Conservation (phyloP, 495 filamentous ascomycete genomes). For the Geoglossum glabrum region DNA sequence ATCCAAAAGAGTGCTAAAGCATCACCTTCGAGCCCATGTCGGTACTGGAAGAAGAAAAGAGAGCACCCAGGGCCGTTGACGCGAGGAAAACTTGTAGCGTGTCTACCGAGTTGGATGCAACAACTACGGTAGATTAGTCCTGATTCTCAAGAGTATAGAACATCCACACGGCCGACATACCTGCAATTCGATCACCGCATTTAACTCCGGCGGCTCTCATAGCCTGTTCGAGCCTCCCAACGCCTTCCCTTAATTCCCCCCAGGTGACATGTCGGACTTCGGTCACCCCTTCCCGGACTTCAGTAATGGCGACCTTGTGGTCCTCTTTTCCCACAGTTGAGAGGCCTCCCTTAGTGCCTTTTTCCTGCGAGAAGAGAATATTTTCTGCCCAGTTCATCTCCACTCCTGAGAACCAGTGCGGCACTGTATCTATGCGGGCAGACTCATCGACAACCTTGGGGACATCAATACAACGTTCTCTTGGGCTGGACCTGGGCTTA, state of each 20-base stretch:
- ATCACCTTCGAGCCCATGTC: conserved; percentile 48
- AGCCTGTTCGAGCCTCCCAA: conserved; percentile 36
- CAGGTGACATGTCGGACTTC: conserved; percentile 39
- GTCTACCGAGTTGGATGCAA: conserved; percentile 53
- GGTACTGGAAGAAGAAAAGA: conserved; percentile 53
- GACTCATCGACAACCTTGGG: conserved; percentile 41
- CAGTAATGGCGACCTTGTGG: conserved; percentile 42
- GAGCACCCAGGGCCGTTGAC: conserved; percentile 39
- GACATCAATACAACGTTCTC: background rate
- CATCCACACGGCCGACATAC: too few species aligned
- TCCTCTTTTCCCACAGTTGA: conserved; percentile 43
- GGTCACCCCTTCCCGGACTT: conserved; percentile 46
- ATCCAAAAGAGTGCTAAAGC: background rate
- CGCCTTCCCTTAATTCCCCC: conserved; percentile 34
- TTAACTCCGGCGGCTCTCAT: conserved; percentile 39
- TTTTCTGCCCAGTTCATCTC: conserved; percentile 46
- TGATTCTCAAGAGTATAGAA: too few species aligned
- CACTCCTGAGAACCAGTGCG: conserved; percentile 47
- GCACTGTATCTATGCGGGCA: conserved; percentile 44
- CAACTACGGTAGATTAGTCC: conserved; percentile 18
- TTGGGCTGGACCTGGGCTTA: background rate
- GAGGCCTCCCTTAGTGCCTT: conserved; percentile 12
- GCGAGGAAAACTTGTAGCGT: conserved; percentile 47
- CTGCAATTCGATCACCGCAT: conserved; percentile 49
- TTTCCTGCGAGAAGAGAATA: conserved; percentile 19